Percentiles rank a stretch among this genome's conserved stretches.
phyloP scores from a whole-genome alignment of 805 yeast species.

The Saccharomycopsis olivae region DNA sequence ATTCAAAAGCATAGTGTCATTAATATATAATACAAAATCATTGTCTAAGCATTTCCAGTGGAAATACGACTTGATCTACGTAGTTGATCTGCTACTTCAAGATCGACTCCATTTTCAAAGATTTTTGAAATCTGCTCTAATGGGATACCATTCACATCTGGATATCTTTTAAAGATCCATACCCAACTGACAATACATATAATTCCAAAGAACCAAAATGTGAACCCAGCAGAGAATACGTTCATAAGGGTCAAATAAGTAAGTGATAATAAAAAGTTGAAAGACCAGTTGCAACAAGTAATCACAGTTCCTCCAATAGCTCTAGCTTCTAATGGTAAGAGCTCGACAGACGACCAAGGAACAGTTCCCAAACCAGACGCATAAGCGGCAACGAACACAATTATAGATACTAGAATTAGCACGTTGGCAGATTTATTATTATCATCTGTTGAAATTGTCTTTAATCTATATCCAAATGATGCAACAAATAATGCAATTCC shows the following conservation, averaged over 20 bases:
- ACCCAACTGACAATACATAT: constrained; percentile 29
- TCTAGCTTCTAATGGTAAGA: constrained; percentile 32
- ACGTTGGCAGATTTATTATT: neutral
- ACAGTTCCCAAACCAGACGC: constrained; percentile 35
- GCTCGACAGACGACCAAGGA: constrained; percentile 37
- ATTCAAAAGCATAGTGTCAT: no score
- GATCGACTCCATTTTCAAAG: constrained; percentile 31
- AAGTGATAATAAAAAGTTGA: constrained; percentile 29
- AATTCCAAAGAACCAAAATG: constrained; percentile 27
- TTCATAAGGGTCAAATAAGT: constrained; percentile 27
- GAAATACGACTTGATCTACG: no score
- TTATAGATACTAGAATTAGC: constrained; percentile 24
- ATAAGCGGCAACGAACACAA: constrained; percentile 31
- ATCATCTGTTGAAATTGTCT: neutral
- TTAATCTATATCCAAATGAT: constrained; percentile 11
- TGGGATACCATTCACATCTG: constrained; percentile 35
- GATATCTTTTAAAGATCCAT: constrained; percentile 30
- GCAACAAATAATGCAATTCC: constrained; percentile 26
- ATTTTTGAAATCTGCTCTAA: constrained; percentile 32
- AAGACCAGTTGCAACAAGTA: constrained; percentile 33
- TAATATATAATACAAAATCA: no score
- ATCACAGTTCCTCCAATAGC: constrained; percentile 34
- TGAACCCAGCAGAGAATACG: constrained; percentile 23
- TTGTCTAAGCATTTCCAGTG: no score
- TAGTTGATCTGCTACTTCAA: constrained; percentile 19